Evolutionary conservation across 179 eudicot genomes (phyloP), one percentile per base, ranked within the genome.

Genomic region (Silene coronaria): DNA sequence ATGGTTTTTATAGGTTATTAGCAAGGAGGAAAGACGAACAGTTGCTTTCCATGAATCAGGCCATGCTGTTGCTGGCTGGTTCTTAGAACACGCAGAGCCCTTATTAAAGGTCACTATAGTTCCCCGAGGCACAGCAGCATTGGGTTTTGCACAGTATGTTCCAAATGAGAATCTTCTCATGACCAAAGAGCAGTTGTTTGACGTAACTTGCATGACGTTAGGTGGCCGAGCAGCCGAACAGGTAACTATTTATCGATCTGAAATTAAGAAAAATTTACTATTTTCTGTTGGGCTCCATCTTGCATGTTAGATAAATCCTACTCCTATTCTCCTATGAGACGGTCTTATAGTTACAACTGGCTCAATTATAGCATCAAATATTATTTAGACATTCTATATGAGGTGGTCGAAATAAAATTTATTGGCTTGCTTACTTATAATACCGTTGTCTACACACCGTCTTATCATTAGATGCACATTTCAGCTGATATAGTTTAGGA

Each of bases 11-110:
- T 79, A 90, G 97, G 93, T 92, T 26, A 90, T 92, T 69, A 90
- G 97, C 84, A 88, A 92, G 83, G 76, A 79, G 72, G 97, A 92
- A 83, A 73, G 93, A 45, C 77, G 85, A 28, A 92, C 96, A 28
- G 97, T 92, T 66, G 97, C 97, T 14, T 92, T 90, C 78, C 96
- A 92, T 73, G 97, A 92, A 85, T 85, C 97, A 6, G 97, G 97
- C 38, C 97, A 92, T 80, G 97, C 97, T 83, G 96, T 92, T 67
- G 74, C 90, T 59, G 97, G 97, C 46, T 92, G 97, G 97, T 92
- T 90, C 76, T 76, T 92, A 76, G 97, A 92, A 75, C 96, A 92
- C 36, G 93, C 97, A 16, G 97, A 92, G 62, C 97, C 97, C 1
- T 78, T 92, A 77, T 72, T 92, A 77, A 92, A 92, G 84, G 97